phyloP scores from a whole-genome alignment of 352 stramenopile genomes.

The Phytophthora megakarya region DNA sequence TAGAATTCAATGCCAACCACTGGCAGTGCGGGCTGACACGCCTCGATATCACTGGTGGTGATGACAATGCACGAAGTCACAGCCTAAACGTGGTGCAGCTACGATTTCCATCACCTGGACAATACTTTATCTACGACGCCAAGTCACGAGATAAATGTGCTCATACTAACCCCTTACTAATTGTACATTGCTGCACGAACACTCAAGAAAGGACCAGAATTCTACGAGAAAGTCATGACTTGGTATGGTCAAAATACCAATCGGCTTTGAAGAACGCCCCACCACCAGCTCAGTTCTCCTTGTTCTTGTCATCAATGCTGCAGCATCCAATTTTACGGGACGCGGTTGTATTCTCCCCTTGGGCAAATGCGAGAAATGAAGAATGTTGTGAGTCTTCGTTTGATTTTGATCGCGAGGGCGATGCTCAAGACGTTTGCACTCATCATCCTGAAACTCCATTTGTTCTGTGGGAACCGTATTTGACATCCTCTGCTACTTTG shows the following conservation, averaged over 20 bases:
- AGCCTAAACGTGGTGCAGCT: slow-evolving; percentile 14
- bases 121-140: slow-evolving; percentile 23
- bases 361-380: slow-evolving; percentile 10
- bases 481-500: slow-evolving; percentile 1
- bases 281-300: slow-evolving; percentile 24
- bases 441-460: slow-evolving; percentile 16
- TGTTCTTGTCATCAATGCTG: slow-evolving; percentile 30
- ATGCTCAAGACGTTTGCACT: slow-evolving; percentile 15
- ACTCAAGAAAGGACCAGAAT: slow-evolving; percentile 8
- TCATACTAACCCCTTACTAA: slow-evolving; percentile 4
- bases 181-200: slow-evolving; percentile 21
- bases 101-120: slow-evolving; percentile 21
- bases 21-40: slow-evolving; percentile 22
- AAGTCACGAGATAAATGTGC: not conserved
- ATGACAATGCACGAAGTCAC: not conserved
- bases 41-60: slow-evolving; percentile 8
- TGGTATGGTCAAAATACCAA: slow-evolving; percentile 25
- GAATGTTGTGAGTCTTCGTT: slow-evolving; percentile 9
- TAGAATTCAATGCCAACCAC: slow-evolving; percentile 17
- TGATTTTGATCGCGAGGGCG: slow-evolving; percentile 31
- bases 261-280: slow-evolving; percentile 4
- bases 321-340: slow-evolving; percentile 13
- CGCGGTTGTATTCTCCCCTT: slow-evolving; percentile 24
- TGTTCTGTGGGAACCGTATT: slow-evolving; percentile 20
- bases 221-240: slow-evolving; percentile 13